Base-by-base conservation (phyloP, 208 protist species). In the Naegleria gruberi region DNA sequence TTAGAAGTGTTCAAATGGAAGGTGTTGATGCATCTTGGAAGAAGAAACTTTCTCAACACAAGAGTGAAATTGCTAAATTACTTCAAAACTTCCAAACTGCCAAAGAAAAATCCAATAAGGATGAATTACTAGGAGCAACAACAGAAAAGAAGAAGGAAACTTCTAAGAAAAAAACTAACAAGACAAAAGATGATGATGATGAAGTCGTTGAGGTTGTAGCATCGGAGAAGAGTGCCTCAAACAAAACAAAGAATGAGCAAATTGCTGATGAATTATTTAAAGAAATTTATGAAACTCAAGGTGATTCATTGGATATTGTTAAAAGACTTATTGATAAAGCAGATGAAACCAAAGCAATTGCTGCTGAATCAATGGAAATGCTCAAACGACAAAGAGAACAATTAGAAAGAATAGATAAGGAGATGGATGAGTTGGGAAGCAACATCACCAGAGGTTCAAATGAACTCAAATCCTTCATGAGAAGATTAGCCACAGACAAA, bases 241-340 rank as follows among this genome's bases (percentile, higher is more conserved):
- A 41, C 8, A 87, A 55, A 55, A 23, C 12, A 0, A 30, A 23
- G 0, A 17, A 87, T 55, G 34, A 87, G 8, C n/a, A 87, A 19
- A 0, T 87, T 30, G 84, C 5, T 73, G 45, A 88, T 40, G 84
- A 88, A 42, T 26, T 88, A 10, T 88, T 88, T 30, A 88, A 88
- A 42, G 84, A 88, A 10, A 65, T 88, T 41, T 88, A 44, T 65
- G 34, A 65, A 65, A 43, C 34, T 6, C 84, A 88, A 26, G n/a
- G n/a, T n/a, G 84, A 51, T 40, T 44, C 34, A 4, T 30, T 88
- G 0, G 34, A 51, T 8, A 88, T 88, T 8, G 37, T 88, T 7
- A 8, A 88, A 26, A 65, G 84, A 26, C 26, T 88, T 3, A 88
- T 65, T 65, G 37, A 26, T 65, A 88, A 88, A 42, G 45, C 45